Evolutionary conservation across 768 basidiomycete genomes (phyloP), one percentile per base, ranked within the genome.

Genomic region (Royoungia palumana): DNA sequence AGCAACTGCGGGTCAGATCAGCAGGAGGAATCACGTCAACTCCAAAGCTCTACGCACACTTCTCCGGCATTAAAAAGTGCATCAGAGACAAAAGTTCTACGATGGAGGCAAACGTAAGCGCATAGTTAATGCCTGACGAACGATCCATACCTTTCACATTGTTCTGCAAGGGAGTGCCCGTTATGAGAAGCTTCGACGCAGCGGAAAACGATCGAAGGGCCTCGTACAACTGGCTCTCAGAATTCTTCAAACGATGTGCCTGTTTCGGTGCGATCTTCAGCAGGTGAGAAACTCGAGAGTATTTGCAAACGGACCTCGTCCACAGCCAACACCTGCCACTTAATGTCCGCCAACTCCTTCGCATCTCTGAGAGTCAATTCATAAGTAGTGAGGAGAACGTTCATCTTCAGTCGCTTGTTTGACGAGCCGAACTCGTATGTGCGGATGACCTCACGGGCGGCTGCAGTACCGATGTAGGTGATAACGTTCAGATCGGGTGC

Each of bases 41-140:
- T n/a, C 27, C 22, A 20, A 34, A 36, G 35, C 14, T 20, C 9
- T 38, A 57, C 87, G 67, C 56, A 90, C 92, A 99, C 73, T 91
- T 92, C 62, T 98, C 94, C 8, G 96, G 96, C 90, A 96, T 96
- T 57, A 98, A 75, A 77, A 99, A 99, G 68, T 98, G 96, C 95
- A 98, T 98, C 67, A 98, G 72, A 9, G 96, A 92, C 35, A 98
- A 75, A 30, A 99, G 72, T 68, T 99, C 96, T 96, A 62, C 7
- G 46, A 39, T 44, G 45, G 41, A 35, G 45, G 30, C 21, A 36
- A 17, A 48, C 42, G 40, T 57, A 35, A 57, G 50, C 35, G 44
- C 57, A 22, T 28, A 35, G 30, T 20, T 17, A 51, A 28, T 34
- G n/a, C 19, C 40, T 43, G 22, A 32, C 35, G 17, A 36, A 19